Evolutionary conservation across 1,284 basidiomycete species (phyloP), one percentile per base, ranked within the genome.

Genomic region (Pascua sp.): DNA sequence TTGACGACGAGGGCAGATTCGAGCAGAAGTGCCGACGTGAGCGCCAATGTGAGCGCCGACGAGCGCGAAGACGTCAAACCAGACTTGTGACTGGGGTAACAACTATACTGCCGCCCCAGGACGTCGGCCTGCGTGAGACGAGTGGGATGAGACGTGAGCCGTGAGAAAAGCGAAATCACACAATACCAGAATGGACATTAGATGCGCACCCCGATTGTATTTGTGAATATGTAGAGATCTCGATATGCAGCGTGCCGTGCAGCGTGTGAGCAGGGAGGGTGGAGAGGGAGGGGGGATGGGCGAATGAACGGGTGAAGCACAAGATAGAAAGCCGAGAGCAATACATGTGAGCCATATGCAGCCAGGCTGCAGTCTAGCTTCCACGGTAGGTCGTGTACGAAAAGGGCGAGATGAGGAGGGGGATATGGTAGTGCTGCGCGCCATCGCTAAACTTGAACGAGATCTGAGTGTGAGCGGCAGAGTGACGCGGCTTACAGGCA

Each of bases 331-430:
- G n/a, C 24, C 4, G 24, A 32, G 24, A 32, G 24, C 24, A 32
- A 32, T 32, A 32, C 24, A 32, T 32, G 24, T 32, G 24, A 32
- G 4, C 24, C 3, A 32, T 32, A 32, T 32, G 4, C 24, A 32
- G 7, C 24, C 4, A 32, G 24, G 7, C 24, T 32, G 7, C 24
- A 32, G 38, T 52, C 65, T 71, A 91, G 75, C 88, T 91, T 16
- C 92, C 92, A 61, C 91, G 82, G 73, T 95, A 95, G 8, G 93
- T 95, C 15, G 92, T 93, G 75, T 88, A 97, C 1, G 89, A 89
- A 78, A 88, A 93, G 8, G 92, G 92, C 72, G 89, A 93, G 67
- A 97, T 86, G 36, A 97, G 78, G 13, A 97, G 81, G 0, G 93
- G 93, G 60, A 97, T 88, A 67, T 96, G 92, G 71, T 93, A 89